phyloP scores from a whole-genome alignment of 768 basidiomycete genomes.

The Trametes punicea region DNA sequence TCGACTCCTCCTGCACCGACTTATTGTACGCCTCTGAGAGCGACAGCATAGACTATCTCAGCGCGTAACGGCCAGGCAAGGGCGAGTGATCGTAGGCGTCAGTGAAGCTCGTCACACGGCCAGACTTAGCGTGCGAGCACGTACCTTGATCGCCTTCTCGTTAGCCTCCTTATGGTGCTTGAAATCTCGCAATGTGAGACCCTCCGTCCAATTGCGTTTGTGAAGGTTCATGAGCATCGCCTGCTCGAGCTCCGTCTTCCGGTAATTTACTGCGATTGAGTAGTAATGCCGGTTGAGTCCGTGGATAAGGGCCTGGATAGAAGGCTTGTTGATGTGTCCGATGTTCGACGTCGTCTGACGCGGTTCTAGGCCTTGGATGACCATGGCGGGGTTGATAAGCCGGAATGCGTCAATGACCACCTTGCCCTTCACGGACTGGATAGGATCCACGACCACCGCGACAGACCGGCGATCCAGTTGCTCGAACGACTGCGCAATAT shows the following conservation, averaged over 20 bases:
- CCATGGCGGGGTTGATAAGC: slow-evolving; percentile 86
- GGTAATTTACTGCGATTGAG: slow-evolving; percentile 95
- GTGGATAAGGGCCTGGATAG: slow-evolving; percentile 96
- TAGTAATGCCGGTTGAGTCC: slow-evolving; percentile 98
- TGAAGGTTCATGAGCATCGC: slow-evolving; percentile 99
- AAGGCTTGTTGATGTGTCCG: slow-evolving; percentile 98
- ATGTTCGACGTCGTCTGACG: slow-evolving; percentile 98
- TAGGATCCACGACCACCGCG: slow-evolving; percentile 96
- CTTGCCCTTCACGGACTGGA: slow-evolving; percentile 98
- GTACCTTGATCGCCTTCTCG: slow-evolving; percentile 92
- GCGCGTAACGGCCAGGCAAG: slow-evolving; percentile 1
- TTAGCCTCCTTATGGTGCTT: slow-evolving; percentile 83
- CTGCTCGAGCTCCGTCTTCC: slow-evolving; percentile 97
- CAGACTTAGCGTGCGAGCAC: slow-evolving; percentile 28
- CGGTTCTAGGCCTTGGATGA: slow-evolving; percentile 90
- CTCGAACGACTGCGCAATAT: slow-evolving; percentile 79
- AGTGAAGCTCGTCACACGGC: slow-evolving; percentile 17
- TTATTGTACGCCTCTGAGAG: slow-evolving; percentile 96
- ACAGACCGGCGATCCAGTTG: slow-evolving; percentile 90
- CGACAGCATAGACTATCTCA: slow-evolving; percentile 77
- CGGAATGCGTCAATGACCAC: slow-evolving; percentile 99
- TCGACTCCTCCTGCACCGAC: slow-evolving; percentile 96
- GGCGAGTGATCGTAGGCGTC: slow-evolving; percentile 1
- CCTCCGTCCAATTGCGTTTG: slow-evolving; percentile 99
- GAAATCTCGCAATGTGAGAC: slow-evolving; percentile 89